Evolutionary conservation across 225 moss, liverwort and hornwort species (phyloP).

Genomic region (Sphagnum tenellum): DNA sequence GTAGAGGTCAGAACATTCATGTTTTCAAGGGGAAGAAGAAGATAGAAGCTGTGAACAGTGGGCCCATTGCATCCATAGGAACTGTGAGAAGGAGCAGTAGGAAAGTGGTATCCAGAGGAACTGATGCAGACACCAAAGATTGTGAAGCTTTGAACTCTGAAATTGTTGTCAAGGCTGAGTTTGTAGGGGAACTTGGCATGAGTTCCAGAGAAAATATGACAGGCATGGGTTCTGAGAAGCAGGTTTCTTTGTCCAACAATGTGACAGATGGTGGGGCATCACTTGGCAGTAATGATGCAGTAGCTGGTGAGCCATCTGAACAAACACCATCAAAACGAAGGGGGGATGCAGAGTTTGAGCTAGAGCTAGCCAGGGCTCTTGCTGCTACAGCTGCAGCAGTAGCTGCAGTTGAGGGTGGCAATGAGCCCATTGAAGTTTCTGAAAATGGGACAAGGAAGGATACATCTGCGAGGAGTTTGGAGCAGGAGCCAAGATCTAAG

Average conservation of each 20-base stretch:
- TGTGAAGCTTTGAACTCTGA: too few species aligned
- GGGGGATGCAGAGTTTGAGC: conserved; percentile 83
- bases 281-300: background rate
- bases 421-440: conserved; percentile 8
- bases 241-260: too few species aligned
- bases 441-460: conserved; percentile 17
- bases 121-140: background rate
- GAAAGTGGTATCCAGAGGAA: background rate
- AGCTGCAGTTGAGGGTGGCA: conserved; percentile 15
- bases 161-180: too few species aligned
- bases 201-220: too few species aligned
- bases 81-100: background rate
- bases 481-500: conserved; percentile 17
- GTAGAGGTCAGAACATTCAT: conserved; percentile 21
- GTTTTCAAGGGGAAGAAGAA: conserved; percentile 6
- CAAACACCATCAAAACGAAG: conserved; percentile 34
- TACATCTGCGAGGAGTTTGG: conserved; percentile 6
- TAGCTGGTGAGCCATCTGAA: conserved; percentile 14
- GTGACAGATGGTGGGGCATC: background rate
- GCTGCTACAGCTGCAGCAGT: conserved; percentile 70
- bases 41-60: background rate
- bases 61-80: background rate
- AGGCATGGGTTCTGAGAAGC: too few species aligned
- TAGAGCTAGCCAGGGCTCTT: conserved; percentile 78
- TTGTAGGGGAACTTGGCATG: too few species aligned